Percentiles rank a stretch among this genome's conserved stretches.
phyloP scores from a whole-genome alignment of 192 early-diverging fungal genomes.

The Chytriomyces sp. region DNA sequence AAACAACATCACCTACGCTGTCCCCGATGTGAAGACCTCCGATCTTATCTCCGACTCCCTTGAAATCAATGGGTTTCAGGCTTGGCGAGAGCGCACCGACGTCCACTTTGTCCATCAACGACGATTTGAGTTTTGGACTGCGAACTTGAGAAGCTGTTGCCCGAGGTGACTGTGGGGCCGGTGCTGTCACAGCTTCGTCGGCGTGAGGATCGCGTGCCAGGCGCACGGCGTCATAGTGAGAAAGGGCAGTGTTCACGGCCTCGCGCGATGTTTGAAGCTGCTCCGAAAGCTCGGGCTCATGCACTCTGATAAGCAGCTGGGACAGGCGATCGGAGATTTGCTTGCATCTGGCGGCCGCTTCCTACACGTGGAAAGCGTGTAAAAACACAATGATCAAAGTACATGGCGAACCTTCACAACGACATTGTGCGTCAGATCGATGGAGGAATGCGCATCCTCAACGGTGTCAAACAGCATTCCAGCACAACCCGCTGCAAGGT shows the following conservation, averaged over 20 bases:
- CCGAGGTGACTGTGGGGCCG: background rate
- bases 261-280: background rate
- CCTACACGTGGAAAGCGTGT: too few species aligned
- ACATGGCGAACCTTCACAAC: background rate
- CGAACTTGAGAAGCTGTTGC: too few species aligned
- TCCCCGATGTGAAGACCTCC: background rate
- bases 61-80: background rate
- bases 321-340: background rate
- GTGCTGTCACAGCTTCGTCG: background rate
- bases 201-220: background rate
- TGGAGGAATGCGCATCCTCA: background rate
- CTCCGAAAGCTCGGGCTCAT: background rate
- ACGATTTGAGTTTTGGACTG: too few species aligned
- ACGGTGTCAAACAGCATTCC: background rate
- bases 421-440: background rate
- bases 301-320: background rate
- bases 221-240: background rate
- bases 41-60: background rate
- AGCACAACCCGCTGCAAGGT: background rate
- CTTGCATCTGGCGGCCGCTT: background rate
- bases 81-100: background rate
- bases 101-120: background rate
- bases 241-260: background rate
- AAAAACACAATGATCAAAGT: too few species aligned
- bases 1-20: background rate